Base-by-base conservation (phyloP, 176 grass and related monocot genomes). In the Phoenix dactylifera region DNA sequence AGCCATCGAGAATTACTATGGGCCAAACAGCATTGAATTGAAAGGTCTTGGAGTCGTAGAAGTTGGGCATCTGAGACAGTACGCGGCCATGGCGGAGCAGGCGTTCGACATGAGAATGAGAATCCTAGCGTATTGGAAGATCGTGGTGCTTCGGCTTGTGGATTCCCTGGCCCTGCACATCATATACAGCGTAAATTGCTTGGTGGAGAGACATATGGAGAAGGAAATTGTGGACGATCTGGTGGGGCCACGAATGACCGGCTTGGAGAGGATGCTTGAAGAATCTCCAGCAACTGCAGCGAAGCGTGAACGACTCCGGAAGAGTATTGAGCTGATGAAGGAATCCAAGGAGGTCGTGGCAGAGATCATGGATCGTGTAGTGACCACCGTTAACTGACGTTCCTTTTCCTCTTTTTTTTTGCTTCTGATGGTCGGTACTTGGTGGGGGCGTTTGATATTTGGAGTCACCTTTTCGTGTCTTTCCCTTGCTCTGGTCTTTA, bases 31-130 rank as follows among this genome's bases (percentile, higher is more conserved):
- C 10, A 2, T 90, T 9, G 49, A 18, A 0, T 49, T 90, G 5
- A 7, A 3, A 4, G 18, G 19, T 1, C 73, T 90, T 5, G 82
- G 87, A 4, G 51, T 26, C 1, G 72, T 79, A 9, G 23, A 90
- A 3, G 71, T 90, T 14, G 9, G 35, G 2, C 82, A 86, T 9
- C 18, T 86, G 0, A 70, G 78, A 66, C 18, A 3, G 0, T 26
- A 69, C 1, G 20, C 26, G 0, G 71, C 69, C 0, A 0, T 79
- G 0, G 82, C 75, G 0, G 51, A 66, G 1, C 60, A 76, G 32
- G 82, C 87, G 0, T 90, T 90, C 2, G 82, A 86, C 50, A 70
- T 82, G 50, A 76, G 68, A 1, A 73, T 74, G 18, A 74, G 87
- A 1, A 59, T 86, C 12, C 44, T 63, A 0, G 82, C 82, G 0